Conservation (phyloP, 345 rosid species). For the Hibiscus mutabilis region DNA sequence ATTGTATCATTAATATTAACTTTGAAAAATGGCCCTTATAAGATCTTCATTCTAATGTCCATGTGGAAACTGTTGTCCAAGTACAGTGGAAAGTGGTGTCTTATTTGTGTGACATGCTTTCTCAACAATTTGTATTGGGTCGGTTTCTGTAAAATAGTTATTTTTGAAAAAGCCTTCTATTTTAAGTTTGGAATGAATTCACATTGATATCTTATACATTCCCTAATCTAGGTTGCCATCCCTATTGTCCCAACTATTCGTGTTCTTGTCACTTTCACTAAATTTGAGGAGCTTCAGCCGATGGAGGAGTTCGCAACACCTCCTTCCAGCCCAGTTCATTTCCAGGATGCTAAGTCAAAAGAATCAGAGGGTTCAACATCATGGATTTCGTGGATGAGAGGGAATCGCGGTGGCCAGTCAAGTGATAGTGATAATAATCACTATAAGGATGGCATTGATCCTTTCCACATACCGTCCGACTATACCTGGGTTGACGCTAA, state of each 20-base stretch:
- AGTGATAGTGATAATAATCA: conserved; percentile 67
- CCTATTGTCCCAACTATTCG: conserved; percentile 92
- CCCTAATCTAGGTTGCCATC: conserved; percentile 63
- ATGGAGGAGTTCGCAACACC: conserved; percentile 84
- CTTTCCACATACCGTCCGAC: conserved; percentile 73
- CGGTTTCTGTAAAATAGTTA: background rate
- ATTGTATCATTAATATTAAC: background rate
- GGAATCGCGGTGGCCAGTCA: conserved; percentile 66
- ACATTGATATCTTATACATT: background rate
- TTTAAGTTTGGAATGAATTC: background rate
- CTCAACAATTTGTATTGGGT: background rate
- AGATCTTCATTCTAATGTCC: background rate
- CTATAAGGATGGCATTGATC: conserved; percentile 70
- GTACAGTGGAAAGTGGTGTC: background rate
- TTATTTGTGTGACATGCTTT: background rate
- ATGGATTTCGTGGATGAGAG: conserved; percentile 99
- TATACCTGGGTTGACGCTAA: conserved; percentile 88
- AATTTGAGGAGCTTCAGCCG: conserved; percentile 89
- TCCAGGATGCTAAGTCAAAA: conserved; percentile 81
- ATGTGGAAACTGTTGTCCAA: background rate
- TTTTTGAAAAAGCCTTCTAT: background rate
- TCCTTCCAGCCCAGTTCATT: conserved; percentile 82
- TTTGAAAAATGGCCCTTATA: background rate
- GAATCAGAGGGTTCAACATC: conserved; percentile 67
- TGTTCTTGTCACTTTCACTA: conserved; percentile 89